A percentile compares a stretch with the other conserved stretches of the same genome.
Evolutionary conservation across 257 asterid species (phyloP).

Genomic region (Fraxinus pennsylvanica): DNA sequence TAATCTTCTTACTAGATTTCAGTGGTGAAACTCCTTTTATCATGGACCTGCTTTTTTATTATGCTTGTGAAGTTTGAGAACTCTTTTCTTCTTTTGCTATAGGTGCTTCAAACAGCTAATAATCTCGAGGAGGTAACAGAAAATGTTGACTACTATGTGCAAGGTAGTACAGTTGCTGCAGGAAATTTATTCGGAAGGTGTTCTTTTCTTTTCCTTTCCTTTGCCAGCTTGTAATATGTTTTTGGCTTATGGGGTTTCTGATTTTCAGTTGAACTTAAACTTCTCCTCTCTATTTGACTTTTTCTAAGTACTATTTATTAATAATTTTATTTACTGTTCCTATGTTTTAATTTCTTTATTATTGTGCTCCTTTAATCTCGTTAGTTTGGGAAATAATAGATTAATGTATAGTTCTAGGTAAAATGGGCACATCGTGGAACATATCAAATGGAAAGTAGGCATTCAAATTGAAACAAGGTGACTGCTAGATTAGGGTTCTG

Average conservation of each 20-base stretch:
- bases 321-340: background rate
- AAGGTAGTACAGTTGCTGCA: slow-evolving; percentile 92
- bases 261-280: slow-evolving; percentile 8
- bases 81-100: slow-evolving; percentile 26
- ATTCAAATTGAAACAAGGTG: slow-evolving; percentile 8
- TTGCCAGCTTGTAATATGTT: slow-evolving; percentile 18
- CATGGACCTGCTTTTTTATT: background rate
- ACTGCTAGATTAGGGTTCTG: background rate
- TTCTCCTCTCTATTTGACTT: background rate
- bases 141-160: slow-evolving; percentile 91
- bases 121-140: slow-evolving; percentile 99
- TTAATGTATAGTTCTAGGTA: background rate
- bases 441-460: slow-evolving; percentile 5
- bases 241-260: slow-evolving; percentile 14
- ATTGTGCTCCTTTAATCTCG: slow-evolving; percentile 7
- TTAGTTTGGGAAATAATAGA: slow-evolving; percentile 11
- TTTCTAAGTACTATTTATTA: background rate
- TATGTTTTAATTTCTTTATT: slow-evolving; percentile 2
- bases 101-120: slow-evolving; percentile 94
- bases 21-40: background rate
- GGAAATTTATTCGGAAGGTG: slow-evolving; percentile 98
- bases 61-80: slow-evolving; percentile 14
- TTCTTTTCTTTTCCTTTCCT: slow-evolving; percentile 27
- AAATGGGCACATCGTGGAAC: background rate
- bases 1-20: background rate